Evolutionary conservation across 169 alveolate species (phyloP).

Genomic region (Babesia sp.): DNA sequence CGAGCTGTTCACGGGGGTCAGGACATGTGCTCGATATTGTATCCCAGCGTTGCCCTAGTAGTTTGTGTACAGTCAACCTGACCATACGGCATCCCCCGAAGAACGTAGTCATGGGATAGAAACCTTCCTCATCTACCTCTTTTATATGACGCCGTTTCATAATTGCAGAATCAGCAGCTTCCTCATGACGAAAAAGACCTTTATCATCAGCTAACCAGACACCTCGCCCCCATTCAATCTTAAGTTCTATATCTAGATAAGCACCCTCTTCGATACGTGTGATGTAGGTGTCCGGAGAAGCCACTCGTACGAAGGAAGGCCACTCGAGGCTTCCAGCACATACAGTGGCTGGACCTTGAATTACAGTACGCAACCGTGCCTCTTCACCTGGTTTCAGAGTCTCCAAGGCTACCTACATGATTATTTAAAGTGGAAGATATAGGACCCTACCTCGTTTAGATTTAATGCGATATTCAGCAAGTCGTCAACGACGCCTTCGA

Average conservation of each 20-base stretch:
- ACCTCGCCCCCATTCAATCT: constrained; percentile 85
- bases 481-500: constrained; percentile 75
- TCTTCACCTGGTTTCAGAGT: constrained; percentile 64
- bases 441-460: constrained; percentile 69
- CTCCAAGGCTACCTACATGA: constrained; percentile 61
- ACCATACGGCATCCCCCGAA: constrained; percentile 84
- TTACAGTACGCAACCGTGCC: constrained; percentile 71
- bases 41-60: constrained; percentile 81
- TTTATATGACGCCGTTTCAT: constrained; percentile 71
- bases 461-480: constrained; percentile 78
- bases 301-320: constrained; percentile 75
- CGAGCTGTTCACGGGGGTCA: constrained; percentile 83
- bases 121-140: constrained; percentile 75
- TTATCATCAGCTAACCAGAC: constrained; percentile 70
- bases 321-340: constrained; percentile 79
- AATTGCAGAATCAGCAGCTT: constrained; percentile 77
- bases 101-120: constrained; percentile 76
- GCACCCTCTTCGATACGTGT: constrained; percentile 77
- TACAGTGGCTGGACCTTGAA: constrained; percentile 76
- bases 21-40: constrained; percentile 70
- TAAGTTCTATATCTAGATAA: constrained; percentile 73
- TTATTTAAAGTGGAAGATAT: constrained; percentile 5
- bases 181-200: constrained; percentile 78
- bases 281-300: constrained; percentile 76
- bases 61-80: constrained; percentile 84